Percentiles rank a stretch among this genome's conserved stretches.
Evolutionary conservation across 306 rosid species (phyloP).

Genomic region (Cicer chorassanicum): DNA sequence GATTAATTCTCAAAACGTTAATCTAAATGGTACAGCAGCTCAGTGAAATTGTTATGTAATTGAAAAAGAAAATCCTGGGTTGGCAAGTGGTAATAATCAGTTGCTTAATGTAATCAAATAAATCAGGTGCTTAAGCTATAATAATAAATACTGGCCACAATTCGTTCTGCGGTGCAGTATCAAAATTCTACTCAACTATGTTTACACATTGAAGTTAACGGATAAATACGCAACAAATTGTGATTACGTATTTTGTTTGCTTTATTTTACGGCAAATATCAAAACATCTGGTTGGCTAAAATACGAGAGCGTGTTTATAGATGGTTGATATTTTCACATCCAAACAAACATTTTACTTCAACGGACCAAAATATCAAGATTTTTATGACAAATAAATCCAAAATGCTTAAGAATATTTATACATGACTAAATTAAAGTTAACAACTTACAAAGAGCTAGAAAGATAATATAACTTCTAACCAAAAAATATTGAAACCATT

Average conservation of each 20-base stretch:
- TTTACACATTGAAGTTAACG: not conserved
- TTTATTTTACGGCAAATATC: conserved; percentile 29
- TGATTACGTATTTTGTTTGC: conserved; percentile 13
- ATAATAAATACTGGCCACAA: no score
- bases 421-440: not conserved
- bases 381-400: conserved; percentile 1
- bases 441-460: conserved; percentile 8
- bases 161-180: no score
- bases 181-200: no score
- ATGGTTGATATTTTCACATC: conserved; percentile 27
- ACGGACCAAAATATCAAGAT: conserved; percentile 43
- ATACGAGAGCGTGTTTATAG: not conserved
- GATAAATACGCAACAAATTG: conserved; percentile 4
- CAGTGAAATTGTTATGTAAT: no score
- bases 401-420: not conserved
- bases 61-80: no score
- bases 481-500: not conserved
- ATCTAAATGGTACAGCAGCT: no score
- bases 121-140: no score
- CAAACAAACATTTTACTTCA: conserved; percentile 23
- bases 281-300: conserved; percentile 39
- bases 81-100: no score
- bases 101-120: no score
- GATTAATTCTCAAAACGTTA: no score
- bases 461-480: not conserved